Evolutionary conservation across 768 basidiomycete species (phyloP).

Genomic region (Lepiota brunneoincarnata): DNA sequence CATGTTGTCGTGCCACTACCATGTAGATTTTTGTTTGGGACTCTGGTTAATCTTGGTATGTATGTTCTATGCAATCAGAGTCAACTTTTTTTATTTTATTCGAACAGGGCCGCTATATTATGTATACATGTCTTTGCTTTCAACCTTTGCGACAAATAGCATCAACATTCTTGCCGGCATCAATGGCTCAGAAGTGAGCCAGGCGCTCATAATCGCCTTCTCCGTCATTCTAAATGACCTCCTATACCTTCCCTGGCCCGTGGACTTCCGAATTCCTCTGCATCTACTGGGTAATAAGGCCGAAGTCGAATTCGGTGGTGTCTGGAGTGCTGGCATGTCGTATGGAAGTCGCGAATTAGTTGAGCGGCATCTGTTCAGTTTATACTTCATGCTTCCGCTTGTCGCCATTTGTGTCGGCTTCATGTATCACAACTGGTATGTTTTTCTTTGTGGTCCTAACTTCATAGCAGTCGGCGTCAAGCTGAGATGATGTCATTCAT

Average conservation of each 20-base stretch:
- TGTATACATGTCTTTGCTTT: conserved; percentile 92
- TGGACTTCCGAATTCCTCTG: conserved; percentile 69
- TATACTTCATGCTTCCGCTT: conserved; percentile 96
- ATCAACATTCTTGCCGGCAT: conserved; percentile 99
- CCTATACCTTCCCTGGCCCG: conserved; percentile 88
- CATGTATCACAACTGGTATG: conserved; percentile 94
- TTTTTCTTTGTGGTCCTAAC: conserved; percentile 9
- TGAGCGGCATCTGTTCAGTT: conserved; percentile 89
- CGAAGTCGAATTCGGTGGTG: conserved; percentile 73
- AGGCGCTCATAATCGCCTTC: conserved; percentile 87
- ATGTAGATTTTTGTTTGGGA: conserved; percentile 67
- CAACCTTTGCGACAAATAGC: conserved; percentile 95
- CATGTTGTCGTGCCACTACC: conserved; percentile 91
- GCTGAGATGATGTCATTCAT: conserved; percentile 8
- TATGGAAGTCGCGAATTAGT: conserved; percentile 85
- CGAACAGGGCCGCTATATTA: conserved; percentile 90
- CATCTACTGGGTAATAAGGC: conserved; percentile 64
- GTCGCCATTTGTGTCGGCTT: conserved; percentile 89
- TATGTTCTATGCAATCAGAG: neutral
- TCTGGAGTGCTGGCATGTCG: conserved; percentile 83
- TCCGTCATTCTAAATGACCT: conserved; percentile 92
- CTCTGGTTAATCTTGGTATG: conserved; percentile 85
- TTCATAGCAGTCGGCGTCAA: neutral
- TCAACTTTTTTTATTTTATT: neutral
- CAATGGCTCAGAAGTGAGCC: conserved; percentile 93